phyloP scores from a whole-genome alignment of 2,329 filamentous ascomycete genomes.

The Trichophyton rubrum region DNA sequence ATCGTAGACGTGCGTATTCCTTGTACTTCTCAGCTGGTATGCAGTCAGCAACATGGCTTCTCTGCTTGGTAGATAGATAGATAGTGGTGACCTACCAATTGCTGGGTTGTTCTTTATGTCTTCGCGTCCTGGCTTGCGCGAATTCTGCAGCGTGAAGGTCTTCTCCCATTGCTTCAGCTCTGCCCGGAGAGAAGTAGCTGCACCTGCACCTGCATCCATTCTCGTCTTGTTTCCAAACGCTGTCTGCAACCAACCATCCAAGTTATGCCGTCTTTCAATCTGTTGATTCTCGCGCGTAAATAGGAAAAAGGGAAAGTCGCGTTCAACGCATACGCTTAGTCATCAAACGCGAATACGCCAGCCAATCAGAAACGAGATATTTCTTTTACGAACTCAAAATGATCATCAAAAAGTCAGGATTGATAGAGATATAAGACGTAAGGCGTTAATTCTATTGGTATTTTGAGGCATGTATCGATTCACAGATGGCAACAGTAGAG shows the following conservation, averaged over 20 bases:
- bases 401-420: neutral
- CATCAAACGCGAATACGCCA: neutral
- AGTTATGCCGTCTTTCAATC: neutral
- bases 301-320: neutral
- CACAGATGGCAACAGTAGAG: neutral
- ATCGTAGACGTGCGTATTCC: constrained; percentile 33
- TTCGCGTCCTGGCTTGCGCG: constrained; percentile 33
- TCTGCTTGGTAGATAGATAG: neutral
- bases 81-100: constrained; percentile 26
- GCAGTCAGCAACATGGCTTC: neutral
- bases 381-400: neutral
- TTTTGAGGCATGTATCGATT: neutral
- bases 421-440: neutral
- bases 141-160: constrained; percentile 32
- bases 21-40: constrained; percentile 37
- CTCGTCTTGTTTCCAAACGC: neutral
- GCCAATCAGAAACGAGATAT: neutral
- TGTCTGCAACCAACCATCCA: neutral
- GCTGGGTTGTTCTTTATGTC: constrained; percentile 37
- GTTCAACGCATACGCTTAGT: neutral
- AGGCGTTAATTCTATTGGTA: constrained; percentile 1
- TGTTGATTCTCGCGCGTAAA: neutral
- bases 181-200: constrained; percentile 26
- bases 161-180: constrained; percentile 39
- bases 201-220: neutral